Evolutionary conservation across 306 rosid genomes (phyloP).

Genomic region (Acacia acuminata): DNA sequence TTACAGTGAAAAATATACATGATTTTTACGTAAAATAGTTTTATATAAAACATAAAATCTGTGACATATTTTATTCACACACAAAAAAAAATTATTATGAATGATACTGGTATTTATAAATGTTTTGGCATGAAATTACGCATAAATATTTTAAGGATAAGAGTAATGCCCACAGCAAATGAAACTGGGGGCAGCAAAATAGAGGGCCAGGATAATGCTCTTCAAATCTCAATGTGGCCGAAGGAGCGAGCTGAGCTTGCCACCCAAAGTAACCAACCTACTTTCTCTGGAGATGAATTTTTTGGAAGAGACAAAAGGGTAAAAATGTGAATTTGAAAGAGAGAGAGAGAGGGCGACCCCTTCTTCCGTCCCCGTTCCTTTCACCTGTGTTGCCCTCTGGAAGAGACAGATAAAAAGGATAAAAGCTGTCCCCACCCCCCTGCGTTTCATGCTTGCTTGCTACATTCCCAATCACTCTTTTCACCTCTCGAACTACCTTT

Average conservation of each 20-base stretch:
- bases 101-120: not conserved
- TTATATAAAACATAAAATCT: no score
- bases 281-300: not conserved
- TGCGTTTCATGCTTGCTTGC: constrained; percentile 33
- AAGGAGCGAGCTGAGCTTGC: not conserved
- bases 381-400: constrained; percentile 21
- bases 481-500: constrained; percentile 36
- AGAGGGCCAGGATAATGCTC: no score
- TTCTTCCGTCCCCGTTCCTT: not conserved
- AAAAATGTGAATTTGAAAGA: constrained; percentile 16
- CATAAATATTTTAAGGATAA: not conserved
- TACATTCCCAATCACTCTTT: constrained; percentile 8
- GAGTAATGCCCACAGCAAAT: not conserved
- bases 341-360: not conserved
- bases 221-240: not conserved
- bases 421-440: constrained; percentile 48
- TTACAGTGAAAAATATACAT: no score
- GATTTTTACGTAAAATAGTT: no score
- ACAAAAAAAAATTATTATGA: no score
- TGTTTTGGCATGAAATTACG: not conserved
- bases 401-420: constrained; percentile 40
- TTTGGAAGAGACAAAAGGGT: constrained; percentile 21
- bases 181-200: not conserved
- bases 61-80: not conserved
- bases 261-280: not conserved